These are phyloP conservation scores for Camellia granthamiana DNA, from an alignment of 148 eudicot species.

Conservation along the genomic window DNA sequence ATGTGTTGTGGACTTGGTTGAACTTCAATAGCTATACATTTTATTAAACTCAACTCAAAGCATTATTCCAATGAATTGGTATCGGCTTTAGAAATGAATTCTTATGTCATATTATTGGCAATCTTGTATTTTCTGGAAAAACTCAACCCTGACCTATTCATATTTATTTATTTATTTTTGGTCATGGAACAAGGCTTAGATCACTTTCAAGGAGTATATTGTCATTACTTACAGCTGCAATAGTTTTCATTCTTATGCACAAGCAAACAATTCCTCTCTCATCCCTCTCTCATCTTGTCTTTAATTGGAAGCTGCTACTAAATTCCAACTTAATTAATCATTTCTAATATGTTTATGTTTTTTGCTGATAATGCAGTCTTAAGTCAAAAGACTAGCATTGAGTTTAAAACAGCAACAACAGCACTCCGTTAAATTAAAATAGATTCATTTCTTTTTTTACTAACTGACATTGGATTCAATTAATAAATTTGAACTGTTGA, in stretches of 20 bases:
- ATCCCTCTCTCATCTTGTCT: not conserved
- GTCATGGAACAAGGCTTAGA: not conserved
- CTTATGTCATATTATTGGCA: not conserved
- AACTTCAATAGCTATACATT: not conserved
- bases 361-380: not conserved
- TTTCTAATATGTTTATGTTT: not conserved
- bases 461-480: not conserved
- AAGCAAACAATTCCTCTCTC: not conserved
- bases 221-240: not conserved
- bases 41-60: not conserved
- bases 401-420: too few species aligned
- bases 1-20: not conserved
- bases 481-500: not conserved
- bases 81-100: not conserved
- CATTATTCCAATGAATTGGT: not conserved
- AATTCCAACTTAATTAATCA: not conserved
- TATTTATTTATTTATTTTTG: not conserved
- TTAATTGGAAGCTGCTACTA: not conserved
- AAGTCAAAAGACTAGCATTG: not conserved
- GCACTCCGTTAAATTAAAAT: too few species aligned
- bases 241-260: not conserved
- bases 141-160: not conserved
- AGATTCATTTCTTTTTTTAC: too few species aligned
- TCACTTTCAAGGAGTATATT: conserved; percentile 1
- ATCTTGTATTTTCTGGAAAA: not conserved